Conservation (phyloP, 345 rosid species). For the Acer negundo region DNA sequence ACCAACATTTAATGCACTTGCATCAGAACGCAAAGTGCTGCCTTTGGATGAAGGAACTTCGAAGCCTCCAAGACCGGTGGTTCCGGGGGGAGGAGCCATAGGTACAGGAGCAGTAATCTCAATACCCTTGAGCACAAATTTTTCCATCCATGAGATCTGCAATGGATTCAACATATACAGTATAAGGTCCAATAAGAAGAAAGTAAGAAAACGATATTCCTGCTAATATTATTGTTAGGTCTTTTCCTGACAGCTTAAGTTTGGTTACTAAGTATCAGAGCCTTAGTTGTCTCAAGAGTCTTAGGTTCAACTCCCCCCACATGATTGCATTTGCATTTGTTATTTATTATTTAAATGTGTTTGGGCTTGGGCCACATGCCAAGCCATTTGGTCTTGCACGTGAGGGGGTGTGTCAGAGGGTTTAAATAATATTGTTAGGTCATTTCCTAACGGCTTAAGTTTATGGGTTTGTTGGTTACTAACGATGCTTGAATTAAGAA, state of each 20-base stretch:
- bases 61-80: constrained; percentile 99
- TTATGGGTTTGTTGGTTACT: too few species aligned
- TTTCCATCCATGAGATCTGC: constrained; percentile 99
- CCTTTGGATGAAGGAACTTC: constrained; percentile 98
- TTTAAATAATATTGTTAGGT: too few species aligned
- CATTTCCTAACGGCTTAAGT: too few species aligned
- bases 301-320: too few species aligned
- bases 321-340: too few species aligned
- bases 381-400: too few species aligned
- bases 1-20: constrained; percentile 93
- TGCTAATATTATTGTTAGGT: not conserved
- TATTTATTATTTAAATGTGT: too few species aligned
- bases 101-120: constrained; percentile 99
- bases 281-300: too few species aligned
- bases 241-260: too few species aligned
- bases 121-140: constrained; percentile 89
- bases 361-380: too few species aligned
- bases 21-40: constrained; percentile 87
- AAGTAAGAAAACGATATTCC: constrained; percentile 14
- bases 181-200: constrained; percentile 9
- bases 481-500: not conserved
- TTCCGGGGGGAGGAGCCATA: constrained; percentile 89
- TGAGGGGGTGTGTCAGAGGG: too few species aligned
- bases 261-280: too few species aligned
- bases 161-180: constrained; percentile 16